phyloP scores from a whole-genome alignment of 1,284 basidiomycete genomes.

The Cryptococcus sp. region DNA sequence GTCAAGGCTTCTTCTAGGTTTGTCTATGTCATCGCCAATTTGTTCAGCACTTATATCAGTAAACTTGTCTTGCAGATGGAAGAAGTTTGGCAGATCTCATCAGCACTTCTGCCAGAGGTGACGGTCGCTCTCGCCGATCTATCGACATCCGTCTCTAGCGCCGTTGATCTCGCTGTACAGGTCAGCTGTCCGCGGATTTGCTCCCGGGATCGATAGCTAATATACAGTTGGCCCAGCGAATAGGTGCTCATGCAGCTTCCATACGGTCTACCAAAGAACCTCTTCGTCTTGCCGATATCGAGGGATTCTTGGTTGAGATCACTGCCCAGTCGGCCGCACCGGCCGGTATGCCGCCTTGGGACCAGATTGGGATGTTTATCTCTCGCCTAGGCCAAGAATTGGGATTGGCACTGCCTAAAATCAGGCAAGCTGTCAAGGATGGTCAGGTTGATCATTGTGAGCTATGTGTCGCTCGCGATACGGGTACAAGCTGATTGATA shows the following conservation, averaged over 20 bases:
- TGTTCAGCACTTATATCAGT: slow-evolving; percentile 48
- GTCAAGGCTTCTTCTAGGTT: slow-evolving; percentile 77
- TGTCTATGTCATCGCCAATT: slow-evolving; percentile 24
- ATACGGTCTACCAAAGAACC: slow-evolving; percentile 68
- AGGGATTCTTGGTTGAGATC: slow-evolving; percentile 67
- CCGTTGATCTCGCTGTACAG: slow-evolving; percentile 83
- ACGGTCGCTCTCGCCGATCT: slow-evolving; percentile 67
- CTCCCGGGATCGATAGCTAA: too few relatives aligned
- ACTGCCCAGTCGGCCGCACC: slow-evolving; percentile 28
- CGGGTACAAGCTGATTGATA: slow-evolving; percentile 35
- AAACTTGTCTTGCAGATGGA: slow-evolving; percentile 80
- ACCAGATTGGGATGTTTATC: slow-evolving; percentile 66
- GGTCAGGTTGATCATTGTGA: slow-evolving; percentile 62
- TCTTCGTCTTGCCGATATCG: slow-evolving; percentile 67
- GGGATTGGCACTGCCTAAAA: slow-evolving; percentile 62
- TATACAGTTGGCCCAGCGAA: slow-evolving; percentile 79
- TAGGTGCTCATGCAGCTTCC: slow-evolving; percentile 72
- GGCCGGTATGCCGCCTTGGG: slow-evolving; percentile 64
- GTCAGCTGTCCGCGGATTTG: slow-evolving; percentile 56
- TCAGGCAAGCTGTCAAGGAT: slow-evolving; percentile 66
- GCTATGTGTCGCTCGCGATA: slow-evolving; percentile 27
- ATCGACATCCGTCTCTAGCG: slow-evolving; percentile 67
- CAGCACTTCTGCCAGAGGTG: slow-evolving; percentile 66
- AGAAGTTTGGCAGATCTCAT: slow-evolving; percentile 65
- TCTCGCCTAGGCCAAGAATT: slow-evolving; percentile 66